phyloP scores from a whole-genome alignment of 2,329 filamentous ascomycete genomes.

The Tolypocladium paradoxum region DNA sequence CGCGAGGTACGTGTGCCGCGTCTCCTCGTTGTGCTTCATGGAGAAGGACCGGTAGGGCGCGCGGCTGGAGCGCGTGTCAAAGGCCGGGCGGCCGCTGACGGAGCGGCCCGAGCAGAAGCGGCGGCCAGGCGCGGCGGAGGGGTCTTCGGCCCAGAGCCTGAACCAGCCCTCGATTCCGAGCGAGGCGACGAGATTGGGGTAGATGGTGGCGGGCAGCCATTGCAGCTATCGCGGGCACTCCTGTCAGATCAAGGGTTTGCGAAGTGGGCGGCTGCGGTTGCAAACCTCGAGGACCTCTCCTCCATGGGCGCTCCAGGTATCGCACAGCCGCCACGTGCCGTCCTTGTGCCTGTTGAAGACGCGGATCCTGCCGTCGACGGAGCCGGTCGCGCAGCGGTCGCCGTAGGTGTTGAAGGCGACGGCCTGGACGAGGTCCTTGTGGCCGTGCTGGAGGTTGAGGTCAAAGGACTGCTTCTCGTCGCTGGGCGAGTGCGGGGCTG shows the following conservation, averaged over 20 bases:
- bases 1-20: constrained; percentile 72
- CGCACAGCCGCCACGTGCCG: constrained; percentile 66
- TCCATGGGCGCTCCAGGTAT: constrained; percentile 84
- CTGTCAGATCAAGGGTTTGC: background rate
- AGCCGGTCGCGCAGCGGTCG: constrained; percentile 81
- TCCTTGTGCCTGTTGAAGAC: constrained; percentile 80
- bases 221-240: constrained; percentile 49
- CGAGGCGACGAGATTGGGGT: constrained; percentile 74
- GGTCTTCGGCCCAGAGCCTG: constrained; percentile 88
- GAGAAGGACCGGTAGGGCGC: constrained; percentile 69
- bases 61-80: constrained; percentile 45
- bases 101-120: constrained; percentile 61
- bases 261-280: background rate
- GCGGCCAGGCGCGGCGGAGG: constrained; percentile 65
- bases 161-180: constrained; percentile 84
- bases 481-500: constrained; percentile 22
- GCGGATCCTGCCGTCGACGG: constrained; percentile 84
- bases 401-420: constrained; percentile 89
- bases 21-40: constrained; percentile 71
- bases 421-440: constrained; percentile 71
- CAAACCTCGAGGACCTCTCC: constrained; percentile 79
- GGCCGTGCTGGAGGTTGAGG: constrained; percentile 59
- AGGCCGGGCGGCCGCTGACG: constrained; percentile 37
- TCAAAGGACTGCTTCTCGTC: constrained; percentile 41
- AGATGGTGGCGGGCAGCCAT: constrained; percentile 86